These are phyloP conservation scores for Ophiostoma fasciatum DNA, from an alignment of 2,329 filamentous ascomycete species.

Conservation along the genomic window DNA sequence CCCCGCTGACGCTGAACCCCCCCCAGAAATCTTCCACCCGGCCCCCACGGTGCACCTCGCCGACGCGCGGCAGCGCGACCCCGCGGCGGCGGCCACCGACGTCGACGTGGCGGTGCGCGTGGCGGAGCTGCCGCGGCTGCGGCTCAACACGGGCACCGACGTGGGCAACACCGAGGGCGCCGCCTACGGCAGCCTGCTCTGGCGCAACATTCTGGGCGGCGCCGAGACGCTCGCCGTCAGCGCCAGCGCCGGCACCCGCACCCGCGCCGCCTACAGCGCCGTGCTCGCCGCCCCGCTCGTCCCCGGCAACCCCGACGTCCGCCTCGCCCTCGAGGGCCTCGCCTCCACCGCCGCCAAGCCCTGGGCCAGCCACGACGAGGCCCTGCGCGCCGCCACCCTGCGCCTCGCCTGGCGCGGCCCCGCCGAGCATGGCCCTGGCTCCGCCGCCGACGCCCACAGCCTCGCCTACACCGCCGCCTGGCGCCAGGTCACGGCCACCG, in stretches of 20 bases:
- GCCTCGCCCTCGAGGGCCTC: constrained; percentile 64
- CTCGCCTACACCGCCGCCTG: constrained; percentile 69
- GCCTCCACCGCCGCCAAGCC: constrained; percentile 76
- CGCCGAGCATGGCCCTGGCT: too few species aligned
- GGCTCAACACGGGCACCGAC: constrained; percentile 89
- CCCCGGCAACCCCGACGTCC: constrained; percentile 67
- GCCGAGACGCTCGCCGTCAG: constrained; percentile 82
- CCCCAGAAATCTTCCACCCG: constrained; percentile 69
- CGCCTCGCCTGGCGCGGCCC: constrained; percentile 61
- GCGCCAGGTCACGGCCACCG: constrained; percentile 76
- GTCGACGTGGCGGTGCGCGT: constrained; percentile 68
- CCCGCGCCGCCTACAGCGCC: constrained; percentile 80
- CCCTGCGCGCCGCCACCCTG: constrained; percentile 59
- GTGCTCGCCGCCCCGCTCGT: constrained; percentile 64
- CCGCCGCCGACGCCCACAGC: constrained; percentile 54
- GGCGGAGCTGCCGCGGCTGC: constrained; percentile 65
- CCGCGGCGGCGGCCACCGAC: constrained; percentile 58
- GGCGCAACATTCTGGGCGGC: constrained; percentile 88
- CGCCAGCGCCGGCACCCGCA: constrained; percentile 77
- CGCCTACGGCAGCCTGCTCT: constrained; percentile 73
- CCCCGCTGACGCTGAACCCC: too few species aligned
- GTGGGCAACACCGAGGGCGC: constrained; percentile 88
- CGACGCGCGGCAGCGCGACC: constrained; percentile 52
- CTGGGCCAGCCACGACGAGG: constrained; percentile 91
- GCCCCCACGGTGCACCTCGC: constrained; percentile 73